Percentiles rank a stretch among this genome's conserved stretches.
phyloP scores from a whole-genome alignment of 176 grass and related monocot genomes.

The Eremochloa ophiuroides region DNA sequence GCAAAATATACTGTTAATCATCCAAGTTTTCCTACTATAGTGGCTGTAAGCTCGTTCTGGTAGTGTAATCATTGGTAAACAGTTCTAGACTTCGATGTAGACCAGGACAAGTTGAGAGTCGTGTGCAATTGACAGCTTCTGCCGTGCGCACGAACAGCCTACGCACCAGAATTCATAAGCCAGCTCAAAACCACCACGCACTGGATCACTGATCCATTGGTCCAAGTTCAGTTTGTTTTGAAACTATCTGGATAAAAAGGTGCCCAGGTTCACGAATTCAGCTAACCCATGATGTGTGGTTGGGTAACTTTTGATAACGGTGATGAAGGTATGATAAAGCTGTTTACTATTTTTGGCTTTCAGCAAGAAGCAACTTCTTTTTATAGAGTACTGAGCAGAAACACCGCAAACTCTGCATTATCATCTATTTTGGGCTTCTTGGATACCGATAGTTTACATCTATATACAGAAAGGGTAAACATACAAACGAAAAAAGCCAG shows the following conservation, averaged over 20 bases:
- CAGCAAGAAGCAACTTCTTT: neutral
- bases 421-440: neutral
- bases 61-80: neutral
- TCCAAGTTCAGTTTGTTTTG: neutral
- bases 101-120: neutral
- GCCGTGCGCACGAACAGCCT: neutral
- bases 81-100: neutral
- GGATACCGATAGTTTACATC: neutral
- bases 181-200: neutral
- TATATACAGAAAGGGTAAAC: neutral
- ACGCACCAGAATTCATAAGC: neutral
- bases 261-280: neutral
- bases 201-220: neutral
- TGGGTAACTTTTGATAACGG: neutral
- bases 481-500: neutral
- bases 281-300: neutral
- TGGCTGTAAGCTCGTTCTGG: neutral
- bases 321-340: neutral
- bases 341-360: neutral
- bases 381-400: neutral
- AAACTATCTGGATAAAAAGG: neutral
- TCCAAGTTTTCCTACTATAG: neutral
- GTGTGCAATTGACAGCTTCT: neutral
- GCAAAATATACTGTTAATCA: neutral
- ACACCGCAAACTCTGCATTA: neutral